Conservation (phyloP, 805 yeast species). For the Priceomyces fermenticarens region DNA sequence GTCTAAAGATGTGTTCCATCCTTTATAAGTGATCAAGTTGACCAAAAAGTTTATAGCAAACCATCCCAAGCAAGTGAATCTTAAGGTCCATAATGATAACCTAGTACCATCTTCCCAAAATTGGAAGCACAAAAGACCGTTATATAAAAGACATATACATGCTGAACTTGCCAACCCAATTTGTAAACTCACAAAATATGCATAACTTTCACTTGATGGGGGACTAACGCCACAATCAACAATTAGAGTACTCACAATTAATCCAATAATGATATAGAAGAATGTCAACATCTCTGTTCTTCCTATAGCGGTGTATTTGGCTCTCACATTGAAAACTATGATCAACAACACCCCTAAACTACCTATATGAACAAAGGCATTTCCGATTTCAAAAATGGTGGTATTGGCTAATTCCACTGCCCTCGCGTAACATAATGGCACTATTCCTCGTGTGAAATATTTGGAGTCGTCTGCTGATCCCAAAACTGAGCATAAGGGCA, state of each 20-base stretch:
- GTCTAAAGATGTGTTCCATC: constrained; percentile 52
- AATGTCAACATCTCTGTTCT: constrained; percentile 79
- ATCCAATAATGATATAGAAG: constrained; percentile 56
- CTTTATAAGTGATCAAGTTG: constrained; percentile 67
- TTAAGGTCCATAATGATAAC: constrained; percentile 55
- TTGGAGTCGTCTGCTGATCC: constrained; percentile 43
- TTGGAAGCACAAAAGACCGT: constrained; percentile 82
- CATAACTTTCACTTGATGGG: constrained; percentile 70
- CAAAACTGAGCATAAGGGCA: constrained; percentile 79
- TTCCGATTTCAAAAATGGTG: constrained; percentile 83
- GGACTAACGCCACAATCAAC: constrained; percentile 94
- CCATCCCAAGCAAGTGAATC: constrained; percentile 51
- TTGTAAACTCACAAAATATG: constrained; percentile 82
- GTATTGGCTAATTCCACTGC: constrained; percentile 88
- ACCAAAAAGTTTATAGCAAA: constrained; percentile 67
- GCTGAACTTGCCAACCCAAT: constrained; percentile 69
- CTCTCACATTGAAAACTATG: constrained; percentile 72
- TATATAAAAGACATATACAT: constrained; percentile 64
- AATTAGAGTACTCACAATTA: constrained; percentile 63
- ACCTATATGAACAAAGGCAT: constrained; percentile 80
- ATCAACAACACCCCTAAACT: constrained; percentile 62
- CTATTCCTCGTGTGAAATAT: constrained; percentile 52
- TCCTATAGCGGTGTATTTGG: constrained; percentile 93
- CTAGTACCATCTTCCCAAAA: constrained; percentile 93
- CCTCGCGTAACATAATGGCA: constrained; percentile 81